A percentile compares a stretch with the other conserved stretches of the same genome.
phyloP scores from a whole-genome alignment of 306 rosid genomes.

The Vigna angularis region DNA sequence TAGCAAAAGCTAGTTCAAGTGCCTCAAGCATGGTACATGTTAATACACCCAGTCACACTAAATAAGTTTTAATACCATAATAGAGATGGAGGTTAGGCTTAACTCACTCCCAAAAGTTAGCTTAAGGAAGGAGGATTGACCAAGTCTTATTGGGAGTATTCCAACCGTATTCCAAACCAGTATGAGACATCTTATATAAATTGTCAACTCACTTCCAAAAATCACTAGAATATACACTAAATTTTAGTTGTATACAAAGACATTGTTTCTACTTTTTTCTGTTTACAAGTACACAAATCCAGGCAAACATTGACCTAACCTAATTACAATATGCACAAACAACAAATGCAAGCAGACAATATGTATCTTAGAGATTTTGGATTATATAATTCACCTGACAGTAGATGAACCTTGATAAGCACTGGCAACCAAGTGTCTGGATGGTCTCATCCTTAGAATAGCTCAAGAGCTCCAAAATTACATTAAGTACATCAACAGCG shows the following conservation, averaged over 20 bases:
- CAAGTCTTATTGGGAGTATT: not conserved
- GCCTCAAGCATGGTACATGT: not conserved
- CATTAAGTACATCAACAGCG: conserved; percentile 79
- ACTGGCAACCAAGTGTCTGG: conserved; percentile 85
- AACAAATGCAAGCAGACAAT: conserved; percentile 21
- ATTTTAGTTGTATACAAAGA: not conserved
- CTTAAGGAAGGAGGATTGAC: not conserved
- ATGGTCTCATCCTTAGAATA: conserved; percentile 78
- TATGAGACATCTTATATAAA: conserved; percentile 7
- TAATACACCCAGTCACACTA: not conserved
- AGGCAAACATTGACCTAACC: not conserved
- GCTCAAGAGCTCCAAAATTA: conserved; percentile 75
- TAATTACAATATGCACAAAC: conserved; percentile 14
- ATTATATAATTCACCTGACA: conserved; percentile 65
- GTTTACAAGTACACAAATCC: not conserved
- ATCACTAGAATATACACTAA: not conserved
- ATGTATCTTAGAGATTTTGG: not conserved
- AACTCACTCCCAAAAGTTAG: not conserved
- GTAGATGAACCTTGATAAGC: conserved; percentile 77
- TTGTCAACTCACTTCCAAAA: not conserved
- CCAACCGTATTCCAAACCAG: not conserved
- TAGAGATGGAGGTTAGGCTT: not conserved
- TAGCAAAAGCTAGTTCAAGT: not conserved
- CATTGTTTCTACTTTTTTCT: conserved; percentile 12
- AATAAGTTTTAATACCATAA: not conserved